These are phyloP conservation scores for Xylaria longipes DNA, from an alignment of 495 filamentous ascomycete species.

Conservation along the genomic window DNA sequence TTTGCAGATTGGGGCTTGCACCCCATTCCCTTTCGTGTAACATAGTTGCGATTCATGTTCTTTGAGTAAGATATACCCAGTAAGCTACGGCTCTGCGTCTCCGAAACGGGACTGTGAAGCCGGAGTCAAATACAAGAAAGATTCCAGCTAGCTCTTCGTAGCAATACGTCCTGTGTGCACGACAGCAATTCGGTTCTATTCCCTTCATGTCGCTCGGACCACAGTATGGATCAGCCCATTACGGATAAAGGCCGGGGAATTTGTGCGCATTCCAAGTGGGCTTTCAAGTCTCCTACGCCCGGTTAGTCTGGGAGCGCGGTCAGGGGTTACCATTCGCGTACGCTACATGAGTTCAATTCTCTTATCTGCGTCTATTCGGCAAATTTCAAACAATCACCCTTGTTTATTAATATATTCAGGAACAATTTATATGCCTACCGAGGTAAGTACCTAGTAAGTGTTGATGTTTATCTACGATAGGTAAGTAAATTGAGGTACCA, in stretches of 20 bases:
- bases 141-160: background rate
- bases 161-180: background rate
- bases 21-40: background rate
- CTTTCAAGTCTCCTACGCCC: background rate
- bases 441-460: background rate
- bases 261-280: background rate
- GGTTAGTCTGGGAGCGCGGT: background rate
- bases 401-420: background rate
- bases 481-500: background rate
- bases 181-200: background rate
- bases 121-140: background rate
- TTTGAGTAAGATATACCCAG: conserved; percentile 6
- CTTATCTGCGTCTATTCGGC: background rate
- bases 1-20: background rate
- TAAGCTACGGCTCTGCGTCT: background rate
- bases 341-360: background rate
- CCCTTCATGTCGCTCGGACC: background rate
- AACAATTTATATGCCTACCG: background rate
- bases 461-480: background rate
- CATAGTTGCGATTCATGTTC: conserved; percentile 2
- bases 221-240: background rate
- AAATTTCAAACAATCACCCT: background rate
- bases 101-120: background rate
- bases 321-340: background rate
- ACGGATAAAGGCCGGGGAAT: background rate